Evolutionary conservation across 2,329 filamentous ascomycete species (phyloP).

Genomic region (Penicillium sp.): DNA sequence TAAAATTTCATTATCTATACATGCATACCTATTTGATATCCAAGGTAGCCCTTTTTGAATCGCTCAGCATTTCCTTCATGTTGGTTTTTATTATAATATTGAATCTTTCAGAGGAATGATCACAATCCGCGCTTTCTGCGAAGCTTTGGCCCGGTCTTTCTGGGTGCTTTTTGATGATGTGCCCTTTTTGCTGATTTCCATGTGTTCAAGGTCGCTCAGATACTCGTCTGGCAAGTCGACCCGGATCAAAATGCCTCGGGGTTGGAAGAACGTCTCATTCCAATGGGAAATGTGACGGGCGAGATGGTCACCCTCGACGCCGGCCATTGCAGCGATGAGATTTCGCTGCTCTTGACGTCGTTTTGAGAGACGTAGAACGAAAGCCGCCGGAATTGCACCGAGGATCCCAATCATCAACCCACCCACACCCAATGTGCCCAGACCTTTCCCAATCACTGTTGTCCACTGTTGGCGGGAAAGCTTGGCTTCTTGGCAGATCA

Average conservation of each 20-base stretch:
- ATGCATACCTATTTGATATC: background rate
- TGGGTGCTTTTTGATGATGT: background rate
- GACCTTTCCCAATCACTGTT: slow-evolving; percentile 29
- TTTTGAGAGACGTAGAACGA: slow-evolving; percentile 22
- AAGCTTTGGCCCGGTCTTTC: slow-evolving; percentile 17
- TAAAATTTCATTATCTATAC: background rate
- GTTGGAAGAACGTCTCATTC: slow-evolving; percentile 33
- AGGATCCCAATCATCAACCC: slow-evolving; percentile 34
- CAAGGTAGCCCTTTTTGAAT: too few relatives aligned
- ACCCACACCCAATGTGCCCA: slow-evolving; percentile 32
- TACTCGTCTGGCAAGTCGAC: slow-evolving; percentile 34
- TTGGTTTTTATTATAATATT: background rate
- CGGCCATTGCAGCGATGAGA: slow-evolving; percentile 23
- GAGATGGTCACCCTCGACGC: slow-evolving; percentile 12
- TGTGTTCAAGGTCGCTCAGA: slow-evolving; percentile 24
- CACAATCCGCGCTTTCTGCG: slow-evolving; percentile 29
- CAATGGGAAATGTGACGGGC: slow-evolving; percentile 26
- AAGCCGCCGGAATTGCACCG: slow-evolving; percentile 29
- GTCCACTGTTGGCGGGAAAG: slow-evolving; percentile 33
- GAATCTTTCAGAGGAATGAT: slow-evolving; percentile 25
- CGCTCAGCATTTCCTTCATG: too few relatives aligned
- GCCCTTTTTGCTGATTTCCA: slow-evolving; percentile 20
- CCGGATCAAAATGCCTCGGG: slow-evolving; percentile 30
- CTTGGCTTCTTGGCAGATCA: slow-evolving; percentile 29
- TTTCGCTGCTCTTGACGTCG: slow-evolving; percentile 29